Evolutionary conservation across 2,329 filamentous ascomycete genomes (phyloP), one percentile per base, ranked within the genome.

Genomic region (Venturia oleaginea): DNA sequence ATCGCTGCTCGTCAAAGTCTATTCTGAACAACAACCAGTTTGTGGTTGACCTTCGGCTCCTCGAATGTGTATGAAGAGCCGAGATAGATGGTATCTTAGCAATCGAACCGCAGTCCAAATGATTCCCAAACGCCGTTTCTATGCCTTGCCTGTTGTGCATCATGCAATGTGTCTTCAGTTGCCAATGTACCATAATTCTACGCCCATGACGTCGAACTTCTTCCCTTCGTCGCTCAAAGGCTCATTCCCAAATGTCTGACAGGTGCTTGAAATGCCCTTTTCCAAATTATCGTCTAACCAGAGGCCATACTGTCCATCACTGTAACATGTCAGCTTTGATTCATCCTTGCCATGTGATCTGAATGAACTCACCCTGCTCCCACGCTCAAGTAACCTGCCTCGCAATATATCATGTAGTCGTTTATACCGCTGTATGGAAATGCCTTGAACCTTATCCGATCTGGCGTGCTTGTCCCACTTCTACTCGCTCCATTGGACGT

Each of bases 351-450:
- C 51, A 64, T 13, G 24, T 63, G 22, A 55, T 62, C 61, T 19
- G 38, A 27, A n/a, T 40, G 60, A 3, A 75, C 80, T 76, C 71
- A 86, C 77, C 84, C 91, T 64, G 91, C 93, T 13, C 94, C 94
- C 24, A 97, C 83, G 71, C 90, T 94, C 54, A 99, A 76, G 73
- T 90, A 97, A 30, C 87, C 84, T 3, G 85, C 81, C 76, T 97
- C 92, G 76, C 93, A 97, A 71, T 95, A 89, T 69, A 97, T 94
- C 79, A 93, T 91, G 74, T 96, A 99, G 75, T 97, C 94, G 74
- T 99, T 97, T 48, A 96, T 84, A 5, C 94, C 94, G 65, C 90
- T 95, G 72, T 97, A 97, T 0, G 93, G 92, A 71, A 97, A 99
- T 0, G 93, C 93, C 77, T 96, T 97, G 83, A 99, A 99, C 24